Conservation (phyloP, 805 yeast species). For the Cyberlindnera veronae region DNA sequence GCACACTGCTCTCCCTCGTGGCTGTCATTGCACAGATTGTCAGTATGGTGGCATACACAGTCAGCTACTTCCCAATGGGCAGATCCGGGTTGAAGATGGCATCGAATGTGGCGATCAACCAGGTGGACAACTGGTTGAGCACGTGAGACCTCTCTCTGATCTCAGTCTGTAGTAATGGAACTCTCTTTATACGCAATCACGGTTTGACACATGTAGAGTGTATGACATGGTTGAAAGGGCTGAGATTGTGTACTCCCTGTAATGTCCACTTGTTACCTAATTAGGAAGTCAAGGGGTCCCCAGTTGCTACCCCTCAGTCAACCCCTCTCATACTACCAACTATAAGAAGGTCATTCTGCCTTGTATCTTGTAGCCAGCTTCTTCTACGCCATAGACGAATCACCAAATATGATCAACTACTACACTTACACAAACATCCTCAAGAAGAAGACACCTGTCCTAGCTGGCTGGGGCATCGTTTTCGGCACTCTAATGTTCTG, state of each 20-base stretch:
- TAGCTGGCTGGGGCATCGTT: conserved; percentile 6
- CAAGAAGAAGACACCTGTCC: conserved; percentile 1
- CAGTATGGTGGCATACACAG: conserved; percentile 14
- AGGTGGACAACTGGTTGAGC: conserved; percentile 20
- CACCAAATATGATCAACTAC: not conserved
- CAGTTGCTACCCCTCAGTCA: too few species aligned
- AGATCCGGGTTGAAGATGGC: conserved; percentile 18
- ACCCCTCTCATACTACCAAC: too few species aligned
- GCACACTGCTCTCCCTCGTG: conserved; percentile 12
- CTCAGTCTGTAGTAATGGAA: too few species aligned
- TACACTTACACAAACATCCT: conserved; percentile 5
- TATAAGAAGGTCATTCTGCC: too few species aligned
- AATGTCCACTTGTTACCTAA: too few species aligned
- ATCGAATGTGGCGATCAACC: conserved; percentile 15
- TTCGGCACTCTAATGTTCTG: conserved; percentile 1
- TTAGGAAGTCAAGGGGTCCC: too few species aligned
- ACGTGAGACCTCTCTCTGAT: conserved; percentile 10
- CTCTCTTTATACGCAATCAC: too few species aligned
- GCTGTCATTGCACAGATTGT: conserved; percentile 13
- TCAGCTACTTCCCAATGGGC: conserved; percentile 23
- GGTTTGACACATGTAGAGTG: too few species aligned
- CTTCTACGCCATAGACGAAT: too few species aligned
- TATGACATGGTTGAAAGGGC: too few species aligned
- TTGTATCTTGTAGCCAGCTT: too few species aligned
- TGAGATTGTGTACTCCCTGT: too few species aligned